A percentile compares a stretch with the other conserved stretches of the same genome.
These are phyloP conservation scores for Polyplosphaeria fusca DNA, from an alignment of 495 filamentous ascomycete species.

Conservation along the genomic window DNA sequence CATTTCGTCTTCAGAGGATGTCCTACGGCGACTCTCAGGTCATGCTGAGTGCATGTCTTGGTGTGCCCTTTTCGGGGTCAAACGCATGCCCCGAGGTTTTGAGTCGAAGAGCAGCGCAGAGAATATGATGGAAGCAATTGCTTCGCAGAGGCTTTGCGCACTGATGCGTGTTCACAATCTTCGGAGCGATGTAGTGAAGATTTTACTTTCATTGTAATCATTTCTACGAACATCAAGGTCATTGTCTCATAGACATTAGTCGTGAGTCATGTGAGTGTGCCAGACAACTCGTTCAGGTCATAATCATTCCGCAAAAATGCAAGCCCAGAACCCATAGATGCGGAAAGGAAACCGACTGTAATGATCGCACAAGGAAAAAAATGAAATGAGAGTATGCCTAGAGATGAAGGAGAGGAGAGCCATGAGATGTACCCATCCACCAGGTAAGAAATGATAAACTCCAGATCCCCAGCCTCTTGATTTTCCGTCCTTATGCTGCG, in stretches of 20 bases:
- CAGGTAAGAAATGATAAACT: too few species aligned
- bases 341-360: background rate
- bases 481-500: background rate
- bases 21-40: background rate
- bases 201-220: constrained; percentile 1
- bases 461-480: background rate
- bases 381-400: too few species aligned
- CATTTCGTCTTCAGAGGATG: too few species aligned
- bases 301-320: background rate
- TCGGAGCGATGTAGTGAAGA: background rate
- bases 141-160: background rate
- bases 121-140: background rate
- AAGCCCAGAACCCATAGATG: background rate
- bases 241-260: constrained; percentile 1
- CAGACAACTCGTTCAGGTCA: background rate
- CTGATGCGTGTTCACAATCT: background rate
- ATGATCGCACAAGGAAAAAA: background rate
- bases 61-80: constrained; percentile 19
- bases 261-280: constrained; percentile 3
- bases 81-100: constrained; percentile 7
- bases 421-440: too few species aligned
- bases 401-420: too few species aligned
- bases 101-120: background rate
- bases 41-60: background rate
- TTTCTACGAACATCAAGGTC: background rate